phyloP scores from a whole-genome alignment of 2,329 filamentous ascomycete genomes.

The Fusarium praegraminearum region DNA sequence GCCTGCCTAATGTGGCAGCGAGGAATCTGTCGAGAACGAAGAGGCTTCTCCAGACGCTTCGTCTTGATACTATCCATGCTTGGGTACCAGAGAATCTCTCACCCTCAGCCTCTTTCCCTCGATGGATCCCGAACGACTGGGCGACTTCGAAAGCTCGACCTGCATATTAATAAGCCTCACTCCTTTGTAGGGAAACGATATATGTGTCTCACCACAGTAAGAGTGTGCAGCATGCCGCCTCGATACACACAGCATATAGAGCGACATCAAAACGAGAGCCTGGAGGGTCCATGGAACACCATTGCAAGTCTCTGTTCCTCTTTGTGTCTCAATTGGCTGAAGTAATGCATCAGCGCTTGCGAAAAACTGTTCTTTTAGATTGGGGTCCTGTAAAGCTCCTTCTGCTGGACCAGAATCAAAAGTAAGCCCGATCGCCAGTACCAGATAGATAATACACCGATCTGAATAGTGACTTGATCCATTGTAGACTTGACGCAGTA shows the following conservation, averaged over 20 bases:
- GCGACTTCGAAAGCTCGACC: constrained; percentile 74
- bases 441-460: constrained; percentile 71
- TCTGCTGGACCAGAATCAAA: constrained; percentile 67
- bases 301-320: constrained; percentile 57
- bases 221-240: constrained; percentile 73
- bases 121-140: constrained; percentile 71
- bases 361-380: constrained; percentile 73
- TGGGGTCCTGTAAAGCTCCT: constrained; percentile 60
- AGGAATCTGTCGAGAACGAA: constrained; percentile 74
- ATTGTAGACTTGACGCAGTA: constrained; percentile 58
- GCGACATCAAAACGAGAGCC: constrained; percentile 70
- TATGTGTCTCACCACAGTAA: constrained; percentile 63
- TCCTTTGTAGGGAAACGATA: neutral
- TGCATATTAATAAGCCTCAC: constrained; percentile 47
- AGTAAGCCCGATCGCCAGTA: constrained; percentile 72
- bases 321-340: constrained; percentile 45
- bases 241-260: constrained; percentile 72
- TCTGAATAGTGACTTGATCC: constrained; percentile 56
- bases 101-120: constrained; percentile 66
- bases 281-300: constrained; percentile 75
- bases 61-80: constrained; percentile 60
- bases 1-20: constrained; percentile 71
- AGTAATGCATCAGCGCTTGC: constrained; percentile 67
- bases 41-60: constrained; percentile 73
- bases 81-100: constrained; percentile 59